Evolutionary conservation across 306 rosid species (phyloP), one percentile per base, ranked within the genome.

Genomic region (Quillaja saponaria): DNA sequence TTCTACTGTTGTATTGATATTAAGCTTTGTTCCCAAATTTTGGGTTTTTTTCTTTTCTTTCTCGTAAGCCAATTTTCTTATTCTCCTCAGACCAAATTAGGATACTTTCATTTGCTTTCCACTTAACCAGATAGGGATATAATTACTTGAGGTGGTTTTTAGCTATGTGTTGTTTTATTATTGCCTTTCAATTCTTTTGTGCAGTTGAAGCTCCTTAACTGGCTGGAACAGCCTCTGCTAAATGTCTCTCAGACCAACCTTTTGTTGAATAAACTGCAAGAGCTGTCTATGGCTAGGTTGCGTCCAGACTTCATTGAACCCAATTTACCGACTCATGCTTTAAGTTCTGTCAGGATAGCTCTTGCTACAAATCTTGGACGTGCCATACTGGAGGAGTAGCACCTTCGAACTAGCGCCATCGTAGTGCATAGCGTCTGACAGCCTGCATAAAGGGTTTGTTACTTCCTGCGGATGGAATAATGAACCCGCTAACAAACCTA

Each of bases 351-450:
- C 35, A 84, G 98, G 75, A 53, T 92, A 31, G 96, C 96, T 63
- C 94, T 86, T 20, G 96, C 96, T 7, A 76, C 86, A 45, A 86
- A 84, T 72, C 96, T 92, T 18, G 95, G 96, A 56, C 96, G 87
- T 35, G 95, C 94, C 28, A 82, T 87, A 61, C 82, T 89, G 60
- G 88, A 82, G 63, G 96, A 87, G 77, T 78, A 65, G 71, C 40
- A 37, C 10, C 10, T 10, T 10, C 40, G n/a, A 6, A 10, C 10
- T 10, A 62, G 3, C 10, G 39, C 56, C 57, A 4, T 5, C 0
- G 31, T 52, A 31, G 11, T 25, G 18, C 34, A 34, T 37, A 34
- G 48, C 51, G n/a, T n/a, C n/a, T n/a, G n/a, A n/a, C n/a, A n/a
- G n/a, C n/a, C n/a, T n/a, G n/a, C n/a, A n/a, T n/a, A n/a, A n/a